Evolutionary conservation across 352 stramenopile genomes (phyloP).

Genomic region (Globisporangium apiculatum): DNA sequence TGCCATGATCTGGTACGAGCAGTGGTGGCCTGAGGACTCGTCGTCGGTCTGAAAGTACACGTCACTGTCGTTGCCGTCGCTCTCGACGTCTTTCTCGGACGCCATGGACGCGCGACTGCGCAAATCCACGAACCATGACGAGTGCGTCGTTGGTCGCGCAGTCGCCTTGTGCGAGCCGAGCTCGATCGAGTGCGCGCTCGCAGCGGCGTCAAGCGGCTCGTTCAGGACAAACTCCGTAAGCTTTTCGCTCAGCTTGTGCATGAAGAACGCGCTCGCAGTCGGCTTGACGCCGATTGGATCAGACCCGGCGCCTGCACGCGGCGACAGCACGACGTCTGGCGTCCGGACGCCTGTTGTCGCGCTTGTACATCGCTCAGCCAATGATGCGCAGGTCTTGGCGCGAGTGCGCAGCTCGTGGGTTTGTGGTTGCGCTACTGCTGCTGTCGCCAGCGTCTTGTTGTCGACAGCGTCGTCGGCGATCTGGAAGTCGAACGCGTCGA

Average conservation of each 20-base stretch:
- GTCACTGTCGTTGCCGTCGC: constrained; percentile 3
- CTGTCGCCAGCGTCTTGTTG: no score
- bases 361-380: neutral
- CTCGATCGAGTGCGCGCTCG: constrained; percentile 17
- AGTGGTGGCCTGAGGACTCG: constrained; percentile 8
- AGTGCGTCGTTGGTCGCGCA: neutral
- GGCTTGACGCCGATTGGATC: neutral
- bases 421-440: neutral
- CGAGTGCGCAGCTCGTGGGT: neutral
- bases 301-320: constrained; percentile 4
- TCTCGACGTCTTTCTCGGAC: neutral
- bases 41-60: constrained; percentile 20
- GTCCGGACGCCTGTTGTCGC: neutral
- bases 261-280: constrained; percentile 3
- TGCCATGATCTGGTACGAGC: constrained; percentile 20
- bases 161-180: constrained; percentile 14
- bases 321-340: constrained; percentile 10
- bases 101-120: neutral
- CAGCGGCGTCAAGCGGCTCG: constrained; percentile 9
- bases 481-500: constrained; percentile 33
- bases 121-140: constrained; percentile 8
- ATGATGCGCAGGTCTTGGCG: neutral
- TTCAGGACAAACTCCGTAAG: constrained; percentile 21
- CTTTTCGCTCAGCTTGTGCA: constrained; percentile 17
- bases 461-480: constrained; percentile 12